phyloP scores from a whole-genome alignment of 306 rosid species.

The Medicago ruthenica region DNA sequence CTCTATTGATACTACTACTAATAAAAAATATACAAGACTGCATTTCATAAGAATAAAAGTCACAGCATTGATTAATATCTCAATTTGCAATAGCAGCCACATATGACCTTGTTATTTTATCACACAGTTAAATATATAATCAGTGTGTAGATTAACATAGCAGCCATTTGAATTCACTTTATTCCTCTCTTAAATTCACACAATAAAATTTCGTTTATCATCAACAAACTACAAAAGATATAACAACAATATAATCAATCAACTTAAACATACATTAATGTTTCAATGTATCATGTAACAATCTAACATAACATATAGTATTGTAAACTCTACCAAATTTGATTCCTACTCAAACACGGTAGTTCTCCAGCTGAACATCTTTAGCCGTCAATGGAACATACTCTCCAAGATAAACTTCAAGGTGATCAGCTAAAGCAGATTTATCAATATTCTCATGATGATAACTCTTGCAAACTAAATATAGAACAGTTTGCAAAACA shows the following conservation, averaged over 20 bases:
- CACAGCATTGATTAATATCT: background rate
- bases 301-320: background rate
- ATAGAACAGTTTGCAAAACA: slow-evolving; percentile 61
- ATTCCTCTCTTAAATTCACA: background rate
- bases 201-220: background rate
- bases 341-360: slow-evolving; percentile 31
- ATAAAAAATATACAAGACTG: background rate
- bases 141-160: too few species aligned
- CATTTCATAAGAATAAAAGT: background rate
- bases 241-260: background rate
- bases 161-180: background rate
- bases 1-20: background rate
- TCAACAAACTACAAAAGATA: background rate
- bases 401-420: slow-evolving; percentile 61
- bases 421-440: slow-evolving; percentile 67
- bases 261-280: background rate
- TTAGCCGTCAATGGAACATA: slow-evolving; percentile 63
- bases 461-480: slow-evolving; percentile 77
- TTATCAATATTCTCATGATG: slow-evolving; percentile 78
- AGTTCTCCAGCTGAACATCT: slow-evolving; percentile 67
- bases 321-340: background rate
- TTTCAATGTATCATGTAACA: background rate
- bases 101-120: background rate
- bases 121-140: background rate
- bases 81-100: slow-evolving; percentile 14